Evolutionary conservation across 129 eudicot species (phyloP), one percentile per base, ranked within the genome.

Genomic region (Escallonia herrerae): DNA sequence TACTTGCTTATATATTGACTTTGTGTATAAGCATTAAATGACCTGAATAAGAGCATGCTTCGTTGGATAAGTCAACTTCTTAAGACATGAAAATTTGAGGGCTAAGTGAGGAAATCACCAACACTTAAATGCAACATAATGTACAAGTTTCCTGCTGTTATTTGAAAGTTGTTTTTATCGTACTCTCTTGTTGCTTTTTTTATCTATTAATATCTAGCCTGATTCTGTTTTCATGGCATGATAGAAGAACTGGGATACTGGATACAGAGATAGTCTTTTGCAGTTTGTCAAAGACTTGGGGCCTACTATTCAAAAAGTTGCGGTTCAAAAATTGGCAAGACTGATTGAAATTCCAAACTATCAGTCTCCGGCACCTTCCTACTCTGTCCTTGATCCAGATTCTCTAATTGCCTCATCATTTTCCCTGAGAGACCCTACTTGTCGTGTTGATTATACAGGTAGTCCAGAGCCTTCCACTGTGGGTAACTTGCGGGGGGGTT

Each of bases 291-390:
- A 70, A 70, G 74, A 59, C 58, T 67, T 83, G 58, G 89, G 89
- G 44, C 89, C 89, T 15, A 70, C 74, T 0, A 85, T 82, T 52
- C 69, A 56, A 39, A 83, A 68, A 65, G 77, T 83, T 2, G 89
- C 89, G 4, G 39, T 9, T 14, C 64, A 65, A 33, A 83, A 56
- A 70, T 65, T 83, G 66, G 56, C 53, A 44, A 45, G 51, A 39
- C 52, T 22, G 33, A 22, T 22, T 22, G 33, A 22, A 43, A 70
- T 62, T 11, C 8, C 46, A 4, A 48, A 53, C 48, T 40, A 57
- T 65, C 79, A 51, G 63, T 44, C 72, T 58, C 72, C 51, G 66
- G 50, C 22, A 7, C 60, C 15, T 45, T 43, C 15, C 33, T 1
- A 1, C 33, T 22, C 33, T 0, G 33, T 22, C 33, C 33, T 0